phyloP scores from a whole-genome alignment of 345 rosid species.

The Lepidium sativum region DNA sequence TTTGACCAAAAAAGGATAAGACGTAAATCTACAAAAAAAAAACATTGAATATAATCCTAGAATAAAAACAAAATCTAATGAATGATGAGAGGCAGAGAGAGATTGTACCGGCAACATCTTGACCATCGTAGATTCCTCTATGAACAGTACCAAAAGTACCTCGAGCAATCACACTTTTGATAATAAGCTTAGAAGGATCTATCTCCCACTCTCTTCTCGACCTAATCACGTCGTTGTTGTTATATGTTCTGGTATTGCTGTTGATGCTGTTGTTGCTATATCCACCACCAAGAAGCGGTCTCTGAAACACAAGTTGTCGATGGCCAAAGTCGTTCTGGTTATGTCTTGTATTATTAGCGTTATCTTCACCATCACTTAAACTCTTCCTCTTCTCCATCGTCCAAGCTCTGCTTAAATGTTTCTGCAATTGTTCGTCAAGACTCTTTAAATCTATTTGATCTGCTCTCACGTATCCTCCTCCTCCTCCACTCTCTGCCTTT shows the following conservation, averaged over 20 bases:
- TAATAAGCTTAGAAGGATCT: conserved; percentile 83
- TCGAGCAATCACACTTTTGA: conserved; percentile 77
- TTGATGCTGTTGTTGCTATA: background rate
- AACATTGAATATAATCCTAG: too few relatives aligned
- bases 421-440: conserved; percentile 86
- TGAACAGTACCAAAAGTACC: conserved; percentile 96
- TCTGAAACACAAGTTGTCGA: conserved; percentile 18
- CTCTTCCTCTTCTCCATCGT: conserved; percentile 78
- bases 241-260: background rate
- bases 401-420: conserved; percentile 77
- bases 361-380: conserved; percentile 30
- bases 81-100: background rate
- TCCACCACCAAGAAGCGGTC: conserved; percentile 22
- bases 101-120: conserved; percentile 81
- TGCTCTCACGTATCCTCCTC: conserved; percentile 84
- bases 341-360: conserved; percentile 7
- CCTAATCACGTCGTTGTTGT: conserved; percentile 24
- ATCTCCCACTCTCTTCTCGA: conserved; percentile 92
- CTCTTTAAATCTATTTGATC: conserved; percentile 97
- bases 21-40: too few relatives aligned
- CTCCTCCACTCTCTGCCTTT: conserved; percentile 48
- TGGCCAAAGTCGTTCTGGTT: conserved; percentile 20
- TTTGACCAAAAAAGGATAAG: background rate
- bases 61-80: background rate
- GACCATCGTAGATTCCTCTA: conserved; percentile 87